A percentile compares a stretch with the other conserved stretches of the same genome.
These are phyloP conservation scores for Diaporthe nobilis DNA, from an alignment of 2,329 filamentous ascomycete genomes.

Conservation along the genomic window DNA sequence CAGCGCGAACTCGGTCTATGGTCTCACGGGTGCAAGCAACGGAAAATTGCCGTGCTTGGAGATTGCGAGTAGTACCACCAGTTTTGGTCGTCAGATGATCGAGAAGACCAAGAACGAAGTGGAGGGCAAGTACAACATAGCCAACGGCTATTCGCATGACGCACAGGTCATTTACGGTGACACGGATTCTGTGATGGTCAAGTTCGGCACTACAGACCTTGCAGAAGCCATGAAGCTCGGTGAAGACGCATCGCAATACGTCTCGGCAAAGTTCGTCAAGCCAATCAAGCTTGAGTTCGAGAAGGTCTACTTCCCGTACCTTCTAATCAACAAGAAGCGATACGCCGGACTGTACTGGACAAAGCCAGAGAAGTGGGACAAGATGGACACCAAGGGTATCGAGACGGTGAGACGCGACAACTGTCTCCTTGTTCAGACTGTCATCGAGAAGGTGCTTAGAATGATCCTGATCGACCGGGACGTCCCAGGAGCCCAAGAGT, in stretches of 20 bases:
- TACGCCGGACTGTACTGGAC: constrained; percentile 99
- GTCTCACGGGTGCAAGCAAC: constrained; percentile 94
- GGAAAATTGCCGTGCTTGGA: constrained; percentile 95
- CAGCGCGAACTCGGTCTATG: constrained; percentile 98
- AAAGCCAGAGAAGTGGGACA: constrained; percentile 93
- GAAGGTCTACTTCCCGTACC: constrained; percentile 98
- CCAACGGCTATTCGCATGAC: constrained; percentile 94
- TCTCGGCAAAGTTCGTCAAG: constrained; percentile 93
- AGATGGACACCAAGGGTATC: constrained; percentile 99
- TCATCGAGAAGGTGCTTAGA: constrained; percentile 95
- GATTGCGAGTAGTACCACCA: constrained; percentile 97
- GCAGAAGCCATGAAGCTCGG: constrained; percentile 93
- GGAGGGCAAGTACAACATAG: constrained; percentile 88
- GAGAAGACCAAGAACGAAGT: constrained; percentile 98
- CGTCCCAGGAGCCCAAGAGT: constrained; percentile 92
- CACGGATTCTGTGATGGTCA: constrained; percentile 99
- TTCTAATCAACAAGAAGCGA: constrained; percentile 99
- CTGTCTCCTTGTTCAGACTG: constrained; percentile 93
- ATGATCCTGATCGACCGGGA: constrained; percentile 97
- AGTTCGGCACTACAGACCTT: constrained; percentile 92
- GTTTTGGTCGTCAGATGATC: constrained; percentile 98
- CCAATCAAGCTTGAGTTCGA: constrained; percentile 99
- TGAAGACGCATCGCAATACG: constrained; percentile 89
- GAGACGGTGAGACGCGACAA: constrained; percentile 98
- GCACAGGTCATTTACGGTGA: constrained; percentile 99